Conservation (phyloP, 140 eudicot species). For the Flaveria floridana region DNA sequence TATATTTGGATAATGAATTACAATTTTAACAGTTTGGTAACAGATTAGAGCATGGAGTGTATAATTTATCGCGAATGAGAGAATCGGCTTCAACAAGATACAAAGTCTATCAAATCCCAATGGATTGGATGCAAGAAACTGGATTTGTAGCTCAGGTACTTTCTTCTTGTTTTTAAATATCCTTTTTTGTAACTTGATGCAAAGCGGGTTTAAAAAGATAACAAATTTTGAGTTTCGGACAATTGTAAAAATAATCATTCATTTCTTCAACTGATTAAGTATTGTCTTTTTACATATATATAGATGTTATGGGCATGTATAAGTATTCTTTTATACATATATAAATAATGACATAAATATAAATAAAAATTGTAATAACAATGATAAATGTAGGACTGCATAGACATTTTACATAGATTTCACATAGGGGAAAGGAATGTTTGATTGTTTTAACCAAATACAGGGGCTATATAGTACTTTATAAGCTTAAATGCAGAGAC, state of each 20-base stretch:
- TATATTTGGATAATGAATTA: no score
- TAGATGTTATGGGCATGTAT: no score
- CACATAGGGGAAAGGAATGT: background rate
- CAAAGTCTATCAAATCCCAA: constrained; percentile 68
- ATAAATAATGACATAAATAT: background rate
- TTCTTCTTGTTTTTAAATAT: background rate
- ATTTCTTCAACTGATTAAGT: no score
- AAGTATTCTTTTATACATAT: no score
- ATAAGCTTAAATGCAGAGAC: background rate
- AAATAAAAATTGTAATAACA: background rate
- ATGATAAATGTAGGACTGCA: background rate
- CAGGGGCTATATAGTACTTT: background rate
- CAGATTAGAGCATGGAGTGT: constrained; percentile 96
- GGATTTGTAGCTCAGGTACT: constrained; percentile 75
- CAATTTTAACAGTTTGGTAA: no score
- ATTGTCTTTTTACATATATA: no score
- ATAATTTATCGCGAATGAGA: constrained; percentile 76
- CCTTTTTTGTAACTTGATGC: background rate
- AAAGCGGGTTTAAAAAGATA: background rate
- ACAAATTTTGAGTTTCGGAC: background rate
- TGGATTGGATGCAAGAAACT: constrained; percentile 82
- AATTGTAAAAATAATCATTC: no score
- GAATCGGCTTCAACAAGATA: constrained; percentile 83
- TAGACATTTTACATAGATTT: background rate
- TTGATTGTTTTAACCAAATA: constrained; percentile 6